A percentile compares a stretch with the other conserved stretches of the same genome.
Evolutionary conservation across 2,329 filamentous ascomycete genomes (phyloP).

Genomic region (Aureobasidium subglaciale): DNA sequence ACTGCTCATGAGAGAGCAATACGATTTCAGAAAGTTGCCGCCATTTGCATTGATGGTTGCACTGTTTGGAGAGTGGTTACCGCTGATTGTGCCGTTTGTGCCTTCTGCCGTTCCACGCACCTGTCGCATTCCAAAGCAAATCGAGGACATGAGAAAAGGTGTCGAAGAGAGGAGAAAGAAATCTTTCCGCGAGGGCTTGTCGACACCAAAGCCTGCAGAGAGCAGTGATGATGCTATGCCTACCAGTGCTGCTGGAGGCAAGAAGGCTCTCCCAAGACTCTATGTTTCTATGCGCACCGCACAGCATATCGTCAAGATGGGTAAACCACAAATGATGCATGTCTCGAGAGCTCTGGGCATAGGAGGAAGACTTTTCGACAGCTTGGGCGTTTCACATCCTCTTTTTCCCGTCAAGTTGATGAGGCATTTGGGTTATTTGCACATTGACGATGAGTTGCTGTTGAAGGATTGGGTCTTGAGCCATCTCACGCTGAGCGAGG

Average conservation of each 20-base stretch:
- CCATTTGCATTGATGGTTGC: constrained; percentile 69
- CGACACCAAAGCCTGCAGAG: background rate
- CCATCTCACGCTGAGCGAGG: constrained; percentile 45
- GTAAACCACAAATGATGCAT: constrained; percentile 34
- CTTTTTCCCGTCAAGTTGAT: constrained; percentile 51
- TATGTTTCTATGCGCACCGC: background rate
- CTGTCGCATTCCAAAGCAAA: constrained; percentile 74
- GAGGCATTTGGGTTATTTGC: constrained; percentile 54
- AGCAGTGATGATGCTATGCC: constrained; percentile 45
- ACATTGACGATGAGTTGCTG: constrained; percentile 65
- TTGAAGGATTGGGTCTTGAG: constrained; percentile 37
- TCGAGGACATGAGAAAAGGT: constrained; percentile 51
- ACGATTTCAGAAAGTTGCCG: constrained; percentile 72
- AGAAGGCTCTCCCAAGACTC: background rate
- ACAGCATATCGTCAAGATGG: background rate
- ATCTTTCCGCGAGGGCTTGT: constrained; percentile 3
- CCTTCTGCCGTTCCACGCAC: constrained; percentile 68
- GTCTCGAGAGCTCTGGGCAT: constrained; percentile 34
- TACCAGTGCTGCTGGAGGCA: constrained; percentile 36
- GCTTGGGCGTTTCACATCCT: constrained; percentile 41
- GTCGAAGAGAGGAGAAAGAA: constrained; percentile 25
- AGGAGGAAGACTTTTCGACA: constrained; percentile 33
- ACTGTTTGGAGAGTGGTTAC: constrained; percentile 79
- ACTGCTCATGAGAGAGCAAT: constrained; percentile 57
- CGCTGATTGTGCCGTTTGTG: constrained; percentile 66